A percentile compares a stretch with the other conserved stretches of the same genome.
Evolutionary conservation across 352 stramenopile species (phyloP).

Genomic region (Hyaloperonospora brassicae): DNA sequence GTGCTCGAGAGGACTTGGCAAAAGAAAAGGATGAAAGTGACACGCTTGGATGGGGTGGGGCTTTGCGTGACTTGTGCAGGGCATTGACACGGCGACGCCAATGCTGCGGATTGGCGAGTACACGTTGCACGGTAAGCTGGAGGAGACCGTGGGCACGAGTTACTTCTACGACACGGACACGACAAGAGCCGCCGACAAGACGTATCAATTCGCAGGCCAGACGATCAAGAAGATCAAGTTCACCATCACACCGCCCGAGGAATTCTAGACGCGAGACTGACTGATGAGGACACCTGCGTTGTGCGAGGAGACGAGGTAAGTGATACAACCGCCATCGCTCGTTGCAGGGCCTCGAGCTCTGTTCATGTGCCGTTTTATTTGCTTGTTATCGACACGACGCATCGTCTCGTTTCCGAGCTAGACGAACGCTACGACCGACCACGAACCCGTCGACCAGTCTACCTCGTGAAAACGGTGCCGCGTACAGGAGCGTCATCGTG

Average conservation of each 20-base stretch:
- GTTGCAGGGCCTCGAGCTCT: conserved; percentile 13
- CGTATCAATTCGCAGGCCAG: conserved; percentile 55
- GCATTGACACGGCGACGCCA: conserved; percentile 58
- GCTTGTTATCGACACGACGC: conserved; percentile 20
- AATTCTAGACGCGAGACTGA: conserved; percentile 12
- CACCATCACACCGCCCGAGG: conserved; percentile 61
- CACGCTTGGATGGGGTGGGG: neutral
- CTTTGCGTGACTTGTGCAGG: conserved; percentile 22
- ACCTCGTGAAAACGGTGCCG: too few species aligned
- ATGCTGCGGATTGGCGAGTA: conserved; percentile 69
- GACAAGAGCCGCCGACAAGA: conserved; percentile 28
- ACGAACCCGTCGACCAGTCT: too few species aligned
- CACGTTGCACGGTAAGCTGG: conserved; percentile 49
- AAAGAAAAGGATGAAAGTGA: neutral
- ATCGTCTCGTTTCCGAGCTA: too few species aligned
- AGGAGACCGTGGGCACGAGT: conserved; percentile 71
- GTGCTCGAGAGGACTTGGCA: too few species aligned
- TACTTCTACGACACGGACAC: conserved; percentile 73
- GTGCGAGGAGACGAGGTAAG: neutral
- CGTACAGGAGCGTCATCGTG: too few species aligned
- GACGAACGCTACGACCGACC: conserved; percentile 2
- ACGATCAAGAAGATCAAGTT: conserved; percentile 78
- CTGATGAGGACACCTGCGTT: neutral
- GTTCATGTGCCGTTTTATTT: conserved; percentile 31
- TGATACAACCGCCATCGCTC: neutral